Evolutionary conservation across 805 yeast species (phyloP).

Genomic region (Candida peoriensis): DNA sequence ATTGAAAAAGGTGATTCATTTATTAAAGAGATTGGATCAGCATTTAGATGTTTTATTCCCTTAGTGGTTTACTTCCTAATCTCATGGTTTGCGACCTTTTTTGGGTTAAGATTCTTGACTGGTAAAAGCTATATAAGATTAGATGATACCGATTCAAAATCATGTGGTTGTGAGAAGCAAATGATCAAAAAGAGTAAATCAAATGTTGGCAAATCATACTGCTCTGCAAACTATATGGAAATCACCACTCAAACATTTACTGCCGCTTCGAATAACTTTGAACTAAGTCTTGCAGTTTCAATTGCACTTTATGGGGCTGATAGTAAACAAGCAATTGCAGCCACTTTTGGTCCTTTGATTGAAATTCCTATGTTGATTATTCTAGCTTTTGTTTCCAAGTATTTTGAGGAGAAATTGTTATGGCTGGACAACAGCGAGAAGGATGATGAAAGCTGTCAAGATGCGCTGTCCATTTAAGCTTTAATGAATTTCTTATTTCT

Average conservation of each 20-base stretch:
- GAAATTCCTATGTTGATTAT: conserved; percentile 49
- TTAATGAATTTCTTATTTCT: too few species aligned
- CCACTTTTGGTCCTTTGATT: conserved; percentile 55
- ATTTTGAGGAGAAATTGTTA: conserved; percentile 22
- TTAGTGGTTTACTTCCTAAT: conserved; percentile 41
- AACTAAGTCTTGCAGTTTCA: conserved; percentile 50
- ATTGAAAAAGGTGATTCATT: conserved; percentile 45
- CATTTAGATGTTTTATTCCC: conserved; percentile 46
- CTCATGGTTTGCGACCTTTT: conserved; percentile 42
- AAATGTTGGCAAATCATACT: conserved; percentile 13
- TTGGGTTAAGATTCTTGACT: conserved; percentile 29
- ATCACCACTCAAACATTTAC: conserved; percentile 50
- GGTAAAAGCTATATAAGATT: conserved; percentile 7
- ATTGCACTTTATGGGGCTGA: conserved; percentile 47
- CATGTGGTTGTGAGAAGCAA: conserved; percentile 40
- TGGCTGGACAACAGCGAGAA: too few species aligned
- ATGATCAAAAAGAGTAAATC: too few species aligned
- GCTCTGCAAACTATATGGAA: conserved; percentile 36
- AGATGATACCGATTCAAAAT: neutral
- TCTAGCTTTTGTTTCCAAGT: conserved; percentile 33
- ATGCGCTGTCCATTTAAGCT: too few species aligned
- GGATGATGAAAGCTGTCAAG: too few species aligned
- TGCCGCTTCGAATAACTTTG: conserved; percentile 56
- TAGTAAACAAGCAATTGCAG: conserved; percentile 49
- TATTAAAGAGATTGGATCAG: conserved; percentile 42